These are phyloP conservation scores for Zygotorulaspora danielsina DNA, from an alignment of 805 yeast genomes.

Conservation along the genomic window DNA sequence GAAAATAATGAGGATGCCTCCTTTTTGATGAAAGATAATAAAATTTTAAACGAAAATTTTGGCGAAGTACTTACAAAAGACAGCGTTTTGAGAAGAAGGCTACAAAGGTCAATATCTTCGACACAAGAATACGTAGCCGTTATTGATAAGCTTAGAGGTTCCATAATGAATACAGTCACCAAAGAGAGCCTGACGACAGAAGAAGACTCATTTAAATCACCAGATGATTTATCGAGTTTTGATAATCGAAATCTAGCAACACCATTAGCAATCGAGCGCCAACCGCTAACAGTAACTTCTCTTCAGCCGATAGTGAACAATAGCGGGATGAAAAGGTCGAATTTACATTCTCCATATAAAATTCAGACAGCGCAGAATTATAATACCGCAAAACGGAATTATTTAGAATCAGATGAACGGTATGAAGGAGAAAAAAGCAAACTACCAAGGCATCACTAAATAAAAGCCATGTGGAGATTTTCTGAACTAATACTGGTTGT, in stretches of 20 bases:
- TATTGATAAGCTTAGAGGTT: slow-evolving; percentile 9
- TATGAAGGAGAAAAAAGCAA: slow-evolving; percentile 11
- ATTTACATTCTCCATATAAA: slow-evolving; percentile 10
- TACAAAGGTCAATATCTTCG: slow-evolving; percentile 10
- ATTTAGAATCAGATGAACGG: slow-evolving; percentile 8
- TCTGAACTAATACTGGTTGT: slow-evolving; percentile 3
- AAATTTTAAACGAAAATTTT: slow-evolving; percentile 18
- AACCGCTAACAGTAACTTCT: slow-evolving; percentile 10
- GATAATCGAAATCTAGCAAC: slow-evolving; percentile 5
- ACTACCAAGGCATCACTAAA: slow-evolving; percentile 8
- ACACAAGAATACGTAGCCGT: slow-evolving; percentile 9
- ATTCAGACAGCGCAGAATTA: slow-evolving; percentile 2
- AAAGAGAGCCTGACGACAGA: slow-evolving; percentile 1
- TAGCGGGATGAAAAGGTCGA: slow-evolving; percentile 6
- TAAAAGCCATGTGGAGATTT: not conserved
- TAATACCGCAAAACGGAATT: slow-evolving; percentile 7
- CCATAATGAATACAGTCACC: slow-evolving; percentile 7
- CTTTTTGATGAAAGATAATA: slow-evolving; percentile 12
- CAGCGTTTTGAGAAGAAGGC: slow-evolving; percentile 9
- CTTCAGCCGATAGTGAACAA: slow-evolving; percentile 6
- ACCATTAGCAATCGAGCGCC: slow-evolving; percentile 4
- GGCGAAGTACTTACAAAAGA: slow-evolving; percentile 20
- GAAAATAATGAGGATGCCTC: slow-evolving; percentile 17
- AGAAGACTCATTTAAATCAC: not conserved
- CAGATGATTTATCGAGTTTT: slow-evolving; percentile 6